Conservation (phyloP, 2,329 filamentous ascomycete genomes). For the Plectosphaerella cucumerina region DNA sequence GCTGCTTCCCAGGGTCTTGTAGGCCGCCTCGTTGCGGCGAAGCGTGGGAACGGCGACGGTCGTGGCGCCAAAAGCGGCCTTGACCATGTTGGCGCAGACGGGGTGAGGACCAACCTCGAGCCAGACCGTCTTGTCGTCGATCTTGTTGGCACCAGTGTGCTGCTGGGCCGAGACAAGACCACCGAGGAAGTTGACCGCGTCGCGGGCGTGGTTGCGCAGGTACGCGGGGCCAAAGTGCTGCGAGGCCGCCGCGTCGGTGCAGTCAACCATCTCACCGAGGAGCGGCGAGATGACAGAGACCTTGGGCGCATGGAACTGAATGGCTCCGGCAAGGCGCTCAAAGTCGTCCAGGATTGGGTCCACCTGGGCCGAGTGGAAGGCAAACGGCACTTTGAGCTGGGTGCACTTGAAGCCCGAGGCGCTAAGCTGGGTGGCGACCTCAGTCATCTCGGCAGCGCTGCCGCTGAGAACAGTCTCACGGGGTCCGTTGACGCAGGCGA, state of each 20-base stretch:
- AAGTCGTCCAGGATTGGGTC: slow-evolving; percentile 56
- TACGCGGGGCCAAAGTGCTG: slow-evolving; percentile 51
- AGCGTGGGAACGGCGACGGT: slow-evolving; percentile 55
- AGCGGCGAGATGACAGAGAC: slow-evolving; percentile 67
- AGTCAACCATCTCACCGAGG: slow-evolving; percentile 43
- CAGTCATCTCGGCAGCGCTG: slow-evolving; percentile 32
- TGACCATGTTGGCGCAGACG: slow-evolving; percentile 60
- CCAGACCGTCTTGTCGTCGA: slow-evolving; percentile 62
- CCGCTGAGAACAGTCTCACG: slow-evolving; percentile 69
- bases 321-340: slow-evolving; percentile 35
- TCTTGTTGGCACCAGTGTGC: slow-evolving; percentile 32
- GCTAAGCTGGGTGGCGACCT: slow-evolving; percentile 34
- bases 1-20: slow-evolving; percentile 57
- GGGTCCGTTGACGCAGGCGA: slow-evolving; percentile 73
- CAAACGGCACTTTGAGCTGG: slow-evolving; percentile 45
- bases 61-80: slow-evolving; percentile 51
- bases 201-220: slow-evolving; percentile 54
- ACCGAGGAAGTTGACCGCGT: slow-evolving; percentile 61
- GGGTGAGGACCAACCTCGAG: slow-evolving; percentile 68
- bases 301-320: slow-evolving; percentile 38
- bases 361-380: slow-evolving; percentile 50
- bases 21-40: slow-evolving; percentile 59
- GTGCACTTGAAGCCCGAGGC: slow-evolving; percentile 35
- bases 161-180: slow-evolving; percentile 54
- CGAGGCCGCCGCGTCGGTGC: slow-evolving; percentile 25